Base-by-base conservation (phyloP, 345 rosid species). In the Acer negundo region DNA sequence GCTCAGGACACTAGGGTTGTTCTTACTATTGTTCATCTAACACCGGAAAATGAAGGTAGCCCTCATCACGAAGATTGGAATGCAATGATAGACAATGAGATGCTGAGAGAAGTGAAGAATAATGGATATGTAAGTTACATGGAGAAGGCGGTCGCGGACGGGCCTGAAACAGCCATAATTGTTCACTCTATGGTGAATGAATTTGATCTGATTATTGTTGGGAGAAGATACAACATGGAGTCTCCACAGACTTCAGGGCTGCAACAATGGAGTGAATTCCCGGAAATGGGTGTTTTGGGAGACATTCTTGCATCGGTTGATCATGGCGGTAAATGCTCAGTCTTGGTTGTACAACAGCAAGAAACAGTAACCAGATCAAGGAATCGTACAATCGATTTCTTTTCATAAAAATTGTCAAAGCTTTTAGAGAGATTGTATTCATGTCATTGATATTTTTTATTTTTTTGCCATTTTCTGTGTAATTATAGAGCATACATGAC, bases 291-390 rank as follows among this genome's bases (percentile, higher is more conserved):
- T 22, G 9, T 86, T n/a, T 26, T 93, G 0, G 93, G 96, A 46
- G 97, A 93, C 80, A 67, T 90, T 64, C 87, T 91, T 44, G 90
- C 94, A 16, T 87, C 95, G 9, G 66, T 71, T 4, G 97, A 91
- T 81, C 13, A 87, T 28, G 20, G 47, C 7, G 31, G 80, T 61
- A 81, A 58, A 71, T 85, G 75, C 61, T 87, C 94, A 40, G 89
- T 86, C 46, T 80, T 89, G 70, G 83, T 93, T 19, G 85, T 91
- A 62, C 91, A 93, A 75, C 95, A 93, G 58, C 90, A 88, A 4
- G 82, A 70, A 46, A 73, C 58, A 58, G 63, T 59, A 35, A 35
- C 4, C 38, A 35, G 38, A 4, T 35, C 38, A 35, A 35, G 38
- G 38, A 35, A 35, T 4, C 38, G 6, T 4, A 35, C 0, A 35